Percentiles rank a stretch among this genome's conserved stretches.
Conservation (phyloP, 2,329 filamentous ascomycete genomes). For the Paecilomyces niveus region DNA sequence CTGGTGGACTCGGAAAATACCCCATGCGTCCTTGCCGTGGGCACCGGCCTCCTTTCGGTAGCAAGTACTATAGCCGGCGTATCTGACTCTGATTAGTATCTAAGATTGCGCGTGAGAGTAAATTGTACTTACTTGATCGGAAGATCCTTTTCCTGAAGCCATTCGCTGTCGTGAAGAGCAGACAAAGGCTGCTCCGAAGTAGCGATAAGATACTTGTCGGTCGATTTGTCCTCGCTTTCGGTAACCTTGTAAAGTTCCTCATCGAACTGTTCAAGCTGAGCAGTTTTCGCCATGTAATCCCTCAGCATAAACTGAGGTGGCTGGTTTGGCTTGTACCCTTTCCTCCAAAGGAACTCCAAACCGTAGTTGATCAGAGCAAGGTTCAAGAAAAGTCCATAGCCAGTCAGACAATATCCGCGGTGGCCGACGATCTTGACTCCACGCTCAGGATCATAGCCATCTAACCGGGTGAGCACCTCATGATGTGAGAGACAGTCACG, state of each 20-base stretch:
- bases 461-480: constrained; percentile 79
- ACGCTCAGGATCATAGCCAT: constrained; percentile 87
- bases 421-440: constrained; percentile 93
- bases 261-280: constrained; percentile 94
- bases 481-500: constrained; percentile 80
- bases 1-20: constrained; percentile 95
- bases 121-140: constrained; percentile 65
- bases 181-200: constrained; percentile 95
- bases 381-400: constrained; percentile 86
- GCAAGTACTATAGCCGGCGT: constrained; percentile 87
- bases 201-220: constrained; percentile 77
- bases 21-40: constrained; percentile 91
- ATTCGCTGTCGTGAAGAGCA: constrained; percentile 86
- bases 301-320: constrained; percentile 92
- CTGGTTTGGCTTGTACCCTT: constrained; percentile 75
- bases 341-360: constrained; percentile 74
- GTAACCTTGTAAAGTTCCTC: constrained; percentile 96
- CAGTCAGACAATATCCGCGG: constrained; percentile 84
- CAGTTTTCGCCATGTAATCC: constrained; percentile 96
- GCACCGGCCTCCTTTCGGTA: constrained; percentile 93
- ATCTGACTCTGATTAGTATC: constrained; percentile 30
- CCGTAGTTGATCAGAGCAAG: constrained; percentile 94
- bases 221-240: constrained; percentile 73
- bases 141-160: constrained; percentile 75
- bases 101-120: neutral